phyloP scores from a whole-genome alignment of 1,139 yeast genomes.

The Debaryomyces udenii region DNA sequence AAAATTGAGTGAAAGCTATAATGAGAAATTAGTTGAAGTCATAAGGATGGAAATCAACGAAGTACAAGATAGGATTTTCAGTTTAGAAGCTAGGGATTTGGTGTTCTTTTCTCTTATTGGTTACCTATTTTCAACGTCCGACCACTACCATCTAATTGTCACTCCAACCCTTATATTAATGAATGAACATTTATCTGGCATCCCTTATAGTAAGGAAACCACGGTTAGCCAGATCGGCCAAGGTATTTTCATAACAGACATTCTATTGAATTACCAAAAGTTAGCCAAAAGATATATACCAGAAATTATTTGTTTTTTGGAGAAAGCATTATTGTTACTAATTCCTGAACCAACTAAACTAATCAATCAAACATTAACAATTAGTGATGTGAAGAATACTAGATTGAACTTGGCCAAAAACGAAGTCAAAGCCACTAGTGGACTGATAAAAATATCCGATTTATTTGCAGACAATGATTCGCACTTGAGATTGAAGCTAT shows the following conservation, averaged over 20 bases:
- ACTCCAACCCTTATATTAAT: constrained; percentile 81
- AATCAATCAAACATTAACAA: constrained; percentile 10
- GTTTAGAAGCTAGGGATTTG: constrained; percentile 56
- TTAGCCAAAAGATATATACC: constrained; percentile 81
- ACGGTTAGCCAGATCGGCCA: constrained; percentile 44
- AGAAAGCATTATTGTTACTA: constrained; percentile 51
- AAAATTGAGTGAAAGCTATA: constrained; percentile 65
- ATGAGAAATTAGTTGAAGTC: constrained; percentile 58
- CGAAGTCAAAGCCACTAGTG: constrained; percentile 16
- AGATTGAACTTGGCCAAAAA: constrained; percentile 24
- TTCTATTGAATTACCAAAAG: constrained; percentile 71
- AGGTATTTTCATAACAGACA: constrained; percentile 65
- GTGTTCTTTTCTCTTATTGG: constrained; percentile 74
- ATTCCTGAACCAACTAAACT: constrained; percentile 44
- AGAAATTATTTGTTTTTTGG: constrained; percentile 67
- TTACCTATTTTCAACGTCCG: constrained; percentile 85
- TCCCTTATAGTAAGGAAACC: constrained; percentile 43
- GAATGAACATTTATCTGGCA: constrained; percentile 59
- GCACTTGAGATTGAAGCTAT: constrained; percentile 35
- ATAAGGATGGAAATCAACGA: constrained; percentile 37
- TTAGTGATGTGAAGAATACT: constrained; percentile 15
- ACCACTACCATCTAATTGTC: constrained; percentile 88
- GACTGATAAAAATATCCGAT: constrained; percentile 14
- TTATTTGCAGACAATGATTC: constrained; percentile 20
- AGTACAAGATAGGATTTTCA: constrained; percentile 52